These are phyloP conservation scores for Fraxinus angustifolia DNA, from an alignment of 305 asterid species.

Conservation along the genomic window DNA sequence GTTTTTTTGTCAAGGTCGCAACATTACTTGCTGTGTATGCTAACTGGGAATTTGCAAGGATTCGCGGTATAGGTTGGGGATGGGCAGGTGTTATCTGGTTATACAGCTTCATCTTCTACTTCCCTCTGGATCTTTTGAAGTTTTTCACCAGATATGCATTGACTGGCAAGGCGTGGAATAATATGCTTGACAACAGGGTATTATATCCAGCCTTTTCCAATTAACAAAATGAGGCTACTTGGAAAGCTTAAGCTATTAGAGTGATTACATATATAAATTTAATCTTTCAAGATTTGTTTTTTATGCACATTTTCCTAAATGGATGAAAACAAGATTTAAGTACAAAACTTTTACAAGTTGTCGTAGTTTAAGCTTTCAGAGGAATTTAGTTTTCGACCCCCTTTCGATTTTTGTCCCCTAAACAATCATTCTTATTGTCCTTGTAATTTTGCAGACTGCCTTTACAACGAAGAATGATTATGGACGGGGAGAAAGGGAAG, in stretches of 20 bases:
- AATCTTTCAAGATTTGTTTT: neutral
- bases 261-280: neutral
- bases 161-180: slow-evolving; percentile 82
- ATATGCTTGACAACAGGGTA: slow-evolving; percentile 65
- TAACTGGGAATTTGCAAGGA: slow-evolving; percentile 69
- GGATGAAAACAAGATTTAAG: neutral
- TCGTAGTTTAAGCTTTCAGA: neutral
- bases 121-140: slow-evolving; percentile 75
- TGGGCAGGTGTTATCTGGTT: slow-evolving; percentile 93
- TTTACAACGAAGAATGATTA: slow-evolving; percentile 50
- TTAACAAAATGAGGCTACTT: neutral
- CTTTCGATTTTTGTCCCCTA: neutral
- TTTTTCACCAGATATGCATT: slow-evolving; percentile 51
- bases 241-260: neutral
- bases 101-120: slow-evolving; percentile 62
- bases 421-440: neutral
- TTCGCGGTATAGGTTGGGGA: slow-evolving; percentile 81
- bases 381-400: neutral
- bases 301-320: neutral
- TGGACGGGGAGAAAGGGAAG: slow-evolving; percentile 47
- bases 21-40: slow-evolving; percentile 69
- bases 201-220: neutral
- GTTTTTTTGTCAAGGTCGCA: slow-evolving; percentile 40
- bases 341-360: neutral
- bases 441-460: slow-evolving; percentile 30